Percentiles rank a stretch among this genome's conserved stretches.
phyloP scores from a whole-genome alignment of 352 stramenopile genomes.

The Globisporangium nunn region DNA sequence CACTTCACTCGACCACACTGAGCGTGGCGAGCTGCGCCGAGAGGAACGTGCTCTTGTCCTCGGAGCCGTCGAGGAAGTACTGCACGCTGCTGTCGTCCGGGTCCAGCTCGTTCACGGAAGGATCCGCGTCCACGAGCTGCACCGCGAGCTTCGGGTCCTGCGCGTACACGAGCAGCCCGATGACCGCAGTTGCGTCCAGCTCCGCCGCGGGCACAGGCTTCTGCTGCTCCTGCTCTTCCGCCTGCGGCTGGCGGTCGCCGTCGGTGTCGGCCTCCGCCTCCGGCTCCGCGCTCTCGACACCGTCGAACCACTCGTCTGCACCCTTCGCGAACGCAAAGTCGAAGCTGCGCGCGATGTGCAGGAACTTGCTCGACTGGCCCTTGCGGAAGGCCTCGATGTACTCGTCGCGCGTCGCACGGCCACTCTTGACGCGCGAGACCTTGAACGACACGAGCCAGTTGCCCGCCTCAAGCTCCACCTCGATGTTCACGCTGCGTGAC shows the following conservation, averaged over 20 bases:
- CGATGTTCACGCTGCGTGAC: constrained; percentile 29
- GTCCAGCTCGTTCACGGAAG: constrained; percentile 13
- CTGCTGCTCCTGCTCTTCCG: constrained; percentile 5
- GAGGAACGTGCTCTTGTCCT: constrained; percentile 13
- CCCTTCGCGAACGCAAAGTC: constrained; percentile 24
- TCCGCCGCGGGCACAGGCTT: constrained; percentile 11
- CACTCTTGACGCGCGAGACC: constrained; percentile 16
- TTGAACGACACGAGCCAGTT: constrained; percentile 25
- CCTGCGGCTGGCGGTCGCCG: constrained; percentile 7
- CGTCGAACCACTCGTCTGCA: constrained; percentile 14
- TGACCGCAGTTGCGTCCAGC: constrained; percentile 15
- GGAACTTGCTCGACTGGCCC: constrained; percentile 28
- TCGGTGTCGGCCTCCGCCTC: constrained; percentile 15
- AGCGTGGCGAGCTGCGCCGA: constrained; percentile 11
- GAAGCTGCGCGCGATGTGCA: constrained; percentile 27
- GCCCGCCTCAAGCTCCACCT: constrained; percentile 22
- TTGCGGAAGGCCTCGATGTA: constrained; percentile 19
- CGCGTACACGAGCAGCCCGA: constrained; percentile 30
- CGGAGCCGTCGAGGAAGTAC: constrained; percentile 11
- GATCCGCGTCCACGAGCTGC: constrained; percentile 10
- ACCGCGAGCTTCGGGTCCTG: constrained; percentile 20
- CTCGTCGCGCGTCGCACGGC: constrained; percentile 10
- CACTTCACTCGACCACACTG: neutral
- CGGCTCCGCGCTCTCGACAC: constrained; percentile 7
- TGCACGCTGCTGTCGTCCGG: constrained; percentile 22